phyloP scores from a whole-genome alignment of 2,329 filamentous ascomycete genomes.

The Claviceps purpurea region DNA sequence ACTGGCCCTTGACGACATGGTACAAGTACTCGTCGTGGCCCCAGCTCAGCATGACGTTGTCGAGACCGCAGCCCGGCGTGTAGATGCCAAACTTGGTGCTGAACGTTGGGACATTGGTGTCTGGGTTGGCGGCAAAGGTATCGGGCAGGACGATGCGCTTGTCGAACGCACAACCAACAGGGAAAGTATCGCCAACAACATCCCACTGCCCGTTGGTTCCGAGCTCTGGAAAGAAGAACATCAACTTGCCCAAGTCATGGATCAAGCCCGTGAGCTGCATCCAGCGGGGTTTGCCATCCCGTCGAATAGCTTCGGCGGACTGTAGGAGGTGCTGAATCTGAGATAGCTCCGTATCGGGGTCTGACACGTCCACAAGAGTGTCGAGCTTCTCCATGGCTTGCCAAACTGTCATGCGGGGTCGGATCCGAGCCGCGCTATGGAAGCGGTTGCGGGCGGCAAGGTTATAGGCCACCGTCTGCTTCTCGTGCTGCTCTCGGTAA shows the following conservation, averaged over 20 bases:
- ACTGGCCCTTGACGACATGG: conserved; percentile 74
- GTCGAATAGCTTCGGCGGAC: conserved; percentile 76
- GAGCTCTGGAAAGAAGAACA: conserved; percentile 57
- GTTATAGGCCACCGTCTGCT: conserved; percentile 75
- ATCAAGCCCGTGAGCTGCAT: conserved; percentile 69
- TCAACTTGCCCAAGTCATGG: conserved; percentile 68
- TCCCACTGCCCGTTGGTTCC: conserved; percentile 79
- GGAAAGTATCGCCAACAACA: conserved; percentile 78
- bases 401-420: conserved; percentile 73
- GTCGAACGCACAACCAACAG: conserved; percentile 64
- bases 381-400: conserved; percentile 87
- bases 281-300: conserved; percentile 71
- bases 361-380: conserved; percentile 79
- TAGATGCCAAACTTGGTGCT: conserved; percentile 71
- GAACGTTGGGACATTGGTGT: conserved; percentile 58
- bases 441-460: conserved; percentile 54
- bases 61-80: conserved; percentile 61
- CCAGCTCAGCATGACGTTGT: conserved; percentile 84
- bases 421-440: conserved; percentile 43
- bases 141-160: conserved; percentile 67
- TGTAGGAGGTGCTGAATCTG: conserved; percentile 88
- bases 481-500: conserved; percentile 59
- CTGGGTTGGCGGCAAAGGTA: conserved; percentile 66
- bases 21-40: conserved; percentile 84
- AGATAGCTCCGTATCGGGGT: conserved; percentile 75